Evolutionary conservation across 306 rosid species (phyloP).

Genomic region (Styphnolobium japonicum): DNA sequence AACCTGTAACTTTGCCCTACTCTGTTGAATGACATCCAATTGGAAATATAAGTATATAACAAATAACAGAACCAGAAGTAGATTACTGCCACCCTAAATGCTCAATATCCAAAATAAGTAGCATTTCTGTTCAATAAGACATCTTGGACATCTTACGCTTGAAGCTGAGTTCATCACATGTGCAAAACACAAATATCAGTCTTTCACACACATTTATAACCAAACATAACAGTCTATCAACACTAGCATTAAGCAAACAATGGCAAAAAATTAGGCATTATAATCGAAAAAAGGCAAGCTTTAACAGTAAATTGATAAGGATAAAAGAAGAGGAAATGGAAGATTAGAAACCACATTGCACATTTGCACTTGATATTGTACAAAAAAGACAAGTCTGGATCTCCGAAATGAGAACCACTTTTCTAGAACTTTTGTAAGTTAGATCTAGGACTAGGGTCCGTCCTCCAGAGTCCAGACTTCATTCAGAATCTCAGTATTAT

Average conservation of each 20-base stretch:
- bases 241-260: neutral
- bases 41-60: neutral
- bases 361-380: constrained; percentile 24
- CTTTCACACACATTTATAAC: neutral
- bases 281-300: neutral
- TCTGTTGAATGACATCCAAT: neutral
- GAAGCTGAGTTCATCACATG: neutral
- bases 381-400: constrained; percentile 6
- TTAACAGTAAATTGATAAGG: neutral
- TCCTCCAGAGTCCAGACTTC: constrained; percentile 11
- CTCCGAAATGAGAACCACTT: constrained; percentile 15
- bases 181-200: neutral
- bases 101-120: neutral
- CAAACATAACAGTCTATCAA: neutral
- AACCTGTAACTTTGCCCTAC: neutral
- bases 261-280: neutral
- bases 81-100: neutral
- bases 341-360: constrained; percentile 15
- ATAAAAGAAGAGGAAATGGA: neutral
- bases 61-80: neutral
- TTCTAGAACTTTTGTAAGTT: neutral
- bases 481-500: constrained; percentile 33
- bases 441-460: constrained; percentile 3
- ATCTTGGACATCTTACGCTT: neutral
- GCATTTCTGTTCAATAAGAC: neutral